Evolutionary conservation across 768 basidiomycete genomes (phyloP), one percentile per base, ranked within the genome.

Genomic region (Chiua virens): DNA sequence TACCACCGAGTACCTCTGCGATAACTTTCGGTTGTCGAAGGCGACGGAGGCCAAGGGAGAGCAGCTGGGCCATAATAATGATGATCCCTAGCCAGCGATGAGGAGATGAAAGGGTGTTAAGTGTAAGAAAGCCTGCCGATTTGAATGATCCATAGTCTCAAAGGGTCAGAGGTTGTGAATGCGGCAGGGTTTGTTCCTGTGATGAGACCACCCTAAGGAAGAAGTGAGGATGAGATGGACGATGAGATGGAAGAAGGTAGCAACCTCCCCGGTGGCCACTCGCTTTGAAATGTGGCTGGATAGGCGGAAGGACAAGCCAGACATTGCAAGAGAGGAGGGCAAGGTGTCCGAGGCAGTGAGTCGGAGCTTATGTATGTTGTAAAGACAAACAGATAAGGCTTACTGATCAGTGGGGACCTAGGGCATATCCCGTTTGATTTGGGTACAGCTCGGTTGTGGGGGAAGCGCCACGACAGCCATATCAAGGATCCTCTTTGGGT

Each of bases 21-120:
- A 90, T 90, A 42, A 91, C 89, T 61, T 81, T 86, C 5, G 96
- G 96, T 60, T 98, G 96, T 21, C 80, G 79, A 30, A 96, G 71
- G 66, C 79, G 87, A n/a, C 80, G 75, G 34, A 98, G 75, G 4
- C 67, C 74, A 15, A 92, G 77, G 2, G 85, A 80, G n/a, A 94
- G 79, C 20, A 89, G 55, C 62, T 88, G 89, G 4, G 89, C 86
- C 47, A 85, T 88, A 38, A 77, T 70, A 45, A 99, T 79, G 71
- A 98, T 97, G 55, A 98, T 78, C 43, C 86, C 89, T 89, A 56
- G 4, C 14, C 5, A 5, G 8, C 3, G 4, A 7, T 59, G 50
- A 58, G 36, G 5, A 34, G n/a, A 41, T 27, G 32, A 37, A 2
- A 8, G 4, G 11, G 27, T n/a, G 20, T 28, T 45, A 14, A 7